Evolutionary conservation across 352 stramenopile genomes (phyloP), one percentile per base, ranked within the genome.

Genomic region (Phytophthora idaei): DNA sequence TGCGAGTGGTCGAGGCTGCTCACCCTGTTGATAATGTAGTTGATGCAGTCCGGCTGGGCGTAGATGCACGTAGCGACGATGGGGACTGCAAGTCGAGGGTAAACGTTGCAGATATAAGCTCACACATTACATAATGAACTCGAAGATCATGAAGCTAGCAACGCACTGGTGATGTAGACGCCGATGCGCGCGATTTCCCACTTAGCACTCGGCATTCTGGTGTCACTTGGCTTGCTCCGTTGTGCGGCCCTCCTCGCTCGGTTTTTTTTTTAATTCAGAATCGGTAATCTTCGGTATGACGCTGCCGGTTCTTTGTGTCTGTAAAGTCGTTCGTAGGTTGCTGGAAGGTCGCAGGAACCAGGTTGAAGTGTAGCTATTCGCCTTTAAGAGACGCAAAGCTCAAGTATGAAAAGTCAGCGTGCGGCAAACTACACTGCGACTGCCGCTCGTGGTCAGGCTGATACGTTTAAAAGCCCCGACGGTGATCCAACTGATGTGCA

Each of bases 21-120:
- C 48, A 95, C 87, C 69, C 77, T 61, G 50, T 70, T 69, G 50
- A 95, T 77, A 57, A 94, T 94, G 57, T 58, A 89, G 69, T 89
- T 83, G 74, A 95, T 92, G 67, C 84, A 92, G 57, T 95, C 83
- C 15, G 88, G 88, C 65, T 95, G 85, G 52, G 87, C 85, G 78
- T 95, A 95, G 63, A 95, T 82, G 67, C 74, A 85, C 27, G 88
- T 95, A 32, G 85, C 80, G 42, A 93, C 64, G 12, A 95, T 65
- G 2, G 88, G 88, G 47, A 95, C 88, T 95, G 54, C 17, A 64
- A 21, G 4, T 15, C 32, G 11, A 45, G 9, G 9, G 28, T 37
- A 50, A 32, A 34, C 42, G 32, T 31, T 25, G 10, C 8, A 58
- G 3, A 10, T 2, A 51, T 56, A 45, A 59, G 37, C 3, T 51